Base-by-base conservation (phyloP, 257 asterid genomes). In the Lycium ferocissimum region DNA sequence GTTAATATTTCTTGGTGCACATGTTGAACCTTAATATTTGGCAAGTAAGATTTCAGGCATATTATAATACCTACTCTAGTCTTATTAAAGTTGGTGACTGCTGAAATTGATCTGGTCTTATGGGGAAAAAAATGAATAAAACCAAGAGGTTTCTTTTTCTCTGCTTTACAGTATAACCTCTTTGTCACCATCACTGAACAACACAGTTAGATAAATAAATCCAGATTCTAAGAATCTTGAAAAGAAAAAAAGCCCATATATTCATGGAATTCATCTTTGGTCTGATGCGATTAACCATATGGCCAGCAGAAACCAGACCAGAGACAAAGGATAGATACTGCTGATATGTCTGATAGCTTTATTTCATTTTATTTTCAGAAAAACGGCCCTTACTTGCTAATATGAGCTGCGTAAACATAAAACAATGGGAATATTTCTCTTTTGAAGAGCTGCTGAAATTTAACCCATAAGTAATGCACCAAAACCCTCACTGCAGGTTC, bases 1-100 rank as follows among this genome's bases (percentile, higher is more conserved):
- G 26, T 70, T 15, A 14, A 15, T 69, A 70, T 70, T 70, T 70
- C 78, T 37, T 14, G 11, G 14, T 38, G 53, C 53, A 70, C 51
- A 70, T 70, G 78, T 70, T 70, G 78, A 38, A 70, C 26, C 53
- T 70, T 26, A 66, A 70, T 26, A 26, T 70, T 70, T 38, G 53
- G 13, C 14, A 35, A 2, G 22, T 70, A 70, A 8, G 10, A 69
- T 13, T 67, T 69, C 76, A 69, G 72, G 49, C 37, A 35, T 2
- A 67, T 40, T 38, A 70, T 70, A 15, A 15, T 38, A 38, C 78
- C 33, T 69, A 69, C 37, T 67, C 26, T 11, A 17, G n/a, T 37
- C 76, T 69, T 15, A 67, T 69, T 35, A 37, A 38, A 26, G 15
- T 22, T 7, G 9, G 15, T 20, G 70, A 63, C 70, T 22, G 22